These are phyloP conservation scores for Camelina hispida DNA, from an alignment of 345 rosid species.

Conservation along the genomic window DNA sequence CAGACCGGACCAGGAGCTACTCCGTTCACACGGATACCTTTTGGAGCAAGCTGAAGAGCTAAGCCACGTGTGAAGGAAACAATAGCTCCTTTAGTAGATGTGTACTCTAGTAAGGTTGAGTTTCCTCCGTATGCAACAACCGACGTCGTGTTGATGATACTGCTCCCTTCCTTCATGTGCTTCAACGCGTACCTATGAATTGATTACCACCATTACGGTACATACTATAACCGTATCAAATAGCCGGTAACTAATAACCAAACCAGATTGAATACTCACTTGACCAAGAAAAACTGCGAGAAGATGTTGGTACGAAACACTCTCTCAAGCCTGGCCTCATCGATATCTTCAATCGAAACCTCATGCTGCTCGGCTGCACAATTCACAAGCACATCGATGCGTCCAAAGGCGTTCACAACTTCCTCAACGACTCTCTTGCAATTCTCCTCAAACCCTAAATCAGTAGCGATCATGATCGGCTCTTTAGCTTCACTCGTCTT, in stretches of 20 bases:
- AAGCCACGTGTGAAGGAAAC: slow-evolving; percentile 79
- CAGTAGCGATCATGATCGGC: slow-evolving; percentile 59
- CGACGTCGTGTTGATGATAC: slow-evolving; percentile 77
- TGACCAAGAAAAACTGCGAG: slow-evolving; percentile 62
- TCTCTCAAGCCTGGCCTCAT: slow-evolving; percentile 68
- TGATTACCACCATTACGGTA: neutral
- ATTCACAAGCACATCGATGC: slow-evolving; percentile 69
- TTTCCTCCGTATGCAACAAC: slow-evolving; percentile 70
- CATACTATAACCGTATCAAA: too few species aligned
- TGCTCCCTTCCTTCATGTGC: slow-evolving; percentile 81
- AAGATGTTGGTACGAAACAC: slow-evolving; percentile 76
- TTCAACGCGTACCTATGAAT: slow-evolving; percentile 57
- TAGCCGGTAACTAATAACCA: neutral
- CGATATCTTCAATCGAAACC: slow-evolving; percentile 63
- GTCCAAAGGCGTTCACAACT: slow-evolving; percentile 63
- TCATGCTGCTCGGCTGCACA: slow-evolving; percentile 71
- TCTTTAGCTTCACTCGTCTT: slow-evolving; percentile 62
- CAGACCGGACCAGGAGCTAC: slow-evolving; percentile 87
- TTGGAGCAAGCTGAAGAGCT: slow-evolving; percentile 65
- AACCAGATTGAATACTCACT: slow-evolving; percentile 40
- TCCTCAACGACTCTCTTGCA: slow-evolving; percentile 69
- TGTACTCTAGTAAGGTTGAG: slow-evolving; percentile 61
- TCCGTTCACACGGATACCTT: slow-evolving; percentile 70
- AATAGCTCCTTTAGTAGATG: slow-evolving; percentile 77
- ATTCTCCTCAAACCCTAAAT: slow-evolving; percentile 73